Conservation (phyloP, 345 rosid genomes). For the Iberis pinnata region DNA sequence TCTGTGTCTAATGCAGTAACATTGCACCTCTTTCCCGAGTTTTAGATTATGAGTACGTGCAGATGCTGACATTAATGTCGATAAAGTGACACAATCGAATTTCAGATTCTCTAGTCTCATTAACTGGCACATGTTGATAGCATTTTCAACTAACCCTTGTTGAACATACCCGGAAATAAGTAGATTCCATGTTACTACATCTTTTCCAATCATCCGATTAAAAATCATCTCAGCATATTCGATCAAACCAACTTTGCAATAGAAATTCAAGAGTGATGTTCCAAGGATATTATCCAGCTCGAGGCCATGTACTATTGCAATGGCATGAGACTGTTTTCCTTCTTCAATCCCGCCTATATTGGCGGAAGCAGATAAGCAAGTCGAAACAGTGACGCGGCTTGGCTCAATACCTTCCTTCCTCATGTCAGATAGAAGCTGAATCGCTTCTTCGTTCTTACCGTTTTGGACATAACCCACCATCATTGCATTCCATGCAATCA, state of each 20-base stretch:
- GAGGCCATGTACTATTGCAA: constrained; percentile 47
- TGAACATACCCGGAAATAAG: constrained; percentile 57
- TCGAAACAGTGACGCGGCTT: constrained; percentile 50
- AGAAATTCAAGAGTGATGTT: constrained; percentile 61
- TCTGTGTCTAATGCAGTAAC: constrained; percentile 57
- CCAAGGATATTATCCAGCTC: constrained; percentile 58
- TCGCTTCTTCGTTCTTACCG: constrained; percentile 51
- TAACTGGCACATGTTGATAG: constrained; percentile 39
- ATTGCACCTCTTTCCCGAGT: constrained; percentile 56
- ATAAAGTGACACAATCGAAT: constrained; percentile 61
- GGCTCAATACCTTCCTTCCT: constrained; percentile 46
- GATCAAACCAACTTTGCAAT: constrained; percentile 59
- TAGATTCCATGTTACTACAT: constrained; percentile 77
- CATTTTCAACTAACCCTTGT: constrained; percentile 41
- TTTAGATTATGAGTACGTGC: constrained; percentile 34
- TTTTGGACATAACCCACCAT: constrained; percentile 54
- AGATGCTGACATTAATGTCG: constrained; percentile 52
- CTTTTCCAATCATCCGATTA: constrained; percentile 42
- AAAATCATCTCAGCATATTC: constrained; percentile 62
- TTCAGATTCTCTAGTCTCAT: constrained; percentile 49
- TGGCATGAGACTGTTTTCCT: constrained; percentile 70
- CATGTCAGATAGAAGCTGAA: constrained; percentile 42
- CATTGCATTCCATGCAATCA: constrained; percentile 58
- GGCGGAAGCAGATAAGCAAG: constrained; percentile 66
- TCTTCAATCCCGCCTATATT: constrained; percentile 53